These are phyloP conservation scores for Sarocladium strictum DNA, from an alignment of 2,329 filamentous ascomycete species.

Conservation along the genomic window DNA sequence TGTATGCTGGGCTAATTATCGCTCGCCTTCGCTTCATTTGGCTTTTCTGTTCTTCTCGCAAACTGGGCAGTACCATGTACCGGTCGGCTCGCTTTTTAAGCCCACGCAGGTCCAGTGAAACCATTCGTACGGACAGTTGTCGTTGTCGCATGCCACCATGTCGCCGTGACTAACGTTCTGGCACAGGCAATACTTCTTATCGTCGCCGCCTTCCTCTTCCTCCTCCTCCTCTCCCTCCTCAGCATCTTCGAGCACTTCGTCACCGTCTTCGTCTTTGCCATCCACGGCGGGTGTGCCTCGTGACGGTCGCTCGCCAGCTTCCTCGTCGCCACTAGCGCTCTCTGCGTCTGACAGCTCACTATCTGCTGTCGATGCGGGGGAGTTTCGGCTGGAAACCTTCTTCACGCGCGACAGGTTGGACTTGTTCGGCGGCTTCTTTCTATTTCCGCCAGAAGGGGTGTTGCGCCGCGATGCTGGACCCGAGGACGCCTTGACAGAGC, in stretches of 20 bases:
- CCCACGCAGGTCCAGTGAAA: slow-evolving; percentile 77
- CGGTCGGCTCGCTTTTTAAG: slow-evolving; percentile 61
- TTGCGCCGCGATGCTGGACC: slow-evolving; percentile 39
- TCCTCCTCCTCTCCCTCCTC: slow-evolving; percentile 50
- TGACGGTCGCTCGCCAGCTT: slow-evolving; percentile 27
- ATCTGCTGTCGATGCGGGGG: slow-evolving; percentile 56
- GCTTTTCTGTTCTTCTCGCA: slow-evolving; percentile 41
- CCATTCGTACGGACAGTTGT: slow-evolving; percentile 76
- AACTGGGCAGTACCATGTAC: slow-evolving; percentile 61
- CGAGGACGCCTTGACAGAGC: slow-evolving; percentile 37
- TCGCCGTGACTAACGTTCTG: slow-evolving; percentile 80
- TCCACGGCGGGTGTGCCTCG: slow-evolving; percentile 27
- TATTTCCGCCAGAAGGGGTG: slow-evolving; percentile 35
- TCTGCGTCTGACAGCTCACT: slow-evolving; percentile 61
- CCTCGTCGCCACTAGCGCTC: slow-evolving; percentile 46
- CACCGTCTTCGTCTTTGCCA: slow-evolving; percentile 35
- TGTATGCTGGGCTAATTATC: slow-evolving; percentile 29
- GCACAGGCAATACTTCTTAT: slow-evolving; percentile 79
- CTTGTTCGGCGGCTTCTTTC: slow-evolving; percentile 49
- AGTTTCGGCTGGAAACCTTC: slow-evolving; percentile 51
- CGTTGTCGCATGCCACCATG: slow-evolving; percentile 86
- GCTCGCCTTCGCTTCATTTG: background rate
- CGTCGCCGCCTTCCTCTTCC: slow-evolving; percentile 67
- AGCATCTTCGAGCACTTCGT: slow-evolving; percentile 50
- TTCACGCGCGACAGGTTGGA: slow-evolving; percentile 59